Conservation (phyloP, 1,284 basidiomycete species). For the Xerocomus tenax region DNA sequence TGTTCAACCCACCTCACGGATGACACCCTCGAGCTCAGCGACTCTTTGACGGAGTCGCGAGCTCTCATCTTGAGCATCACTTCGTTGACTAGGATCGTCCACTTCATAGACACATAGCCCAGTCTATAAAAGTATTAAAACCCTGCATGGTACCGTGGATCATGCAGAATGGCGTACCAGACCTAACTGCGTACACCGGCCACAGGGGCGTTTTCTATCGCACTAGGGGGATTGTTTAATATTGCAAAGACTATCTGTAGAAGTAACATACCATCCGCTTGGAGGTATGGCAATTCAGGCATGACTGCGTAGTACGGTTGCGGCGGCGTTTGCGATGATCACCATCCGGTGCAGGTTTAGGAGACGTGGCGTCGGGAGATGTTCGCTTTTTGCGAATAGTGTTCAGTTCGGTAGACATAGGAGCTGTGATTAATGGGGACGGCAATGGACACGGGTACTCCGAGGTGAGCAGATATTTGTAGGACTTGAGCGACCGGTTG, state of each 20-base stretch:
- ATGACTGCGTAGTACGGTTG: slow-evolving; percentile 59
- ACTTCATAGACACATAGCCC: slow-evolving; percentile 79
- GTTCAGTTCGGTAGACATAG: slow-evolving; percentile 26
- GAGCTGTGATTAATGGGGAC: background rate
- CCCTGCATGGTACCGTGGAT: background rate
- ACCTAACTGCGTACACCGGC: slow-evolving; percentile 65
- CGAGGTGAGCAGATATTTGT: slow-evolving; percentile 21
- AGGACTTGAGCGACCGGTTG: slow-evolving; percentile 11
- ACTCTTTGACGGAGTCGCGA: slow-evolving; percentile 63
- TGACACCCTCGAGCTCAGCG: slow-evolving; percentile 75
- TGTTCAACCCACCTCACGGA: slow-evolving; percentile 52
- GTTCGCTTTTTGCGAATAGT: slow-evolving; percentile 25
- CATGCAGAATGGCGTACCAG: slow-evolving; percentile 38
- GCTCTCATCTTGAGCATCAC: slow-evolving; percentile 51
- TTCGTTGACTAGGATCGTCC: slow-evolving; percentile 60
- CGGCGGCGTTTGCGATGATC: slow-evolving; percentile 51
- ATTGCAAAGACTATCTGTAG: background rate
- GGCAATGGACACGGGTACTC: slow-evolving; percentile 1
- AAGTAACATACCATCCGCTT: slow-evolving; percentile 65
- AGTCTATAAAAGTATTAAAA: slow-evolving; percentile 40
- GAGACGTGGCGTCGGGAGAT: slow-evolving; percentile 15
- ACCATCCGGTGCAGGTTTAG: slow-evolving; percentile 26
- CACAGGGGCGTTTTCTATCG: slow-evolving; percentile 63
- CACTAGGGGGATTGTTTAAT: slow-evolving; percentile 37
- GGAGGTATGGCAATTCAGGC: slow-evolving; percentile 64